These are phyloP conservation scores for Earliella scabrosa DNA, from an alignment of 1,284 basidiomycete species.

Conservation along the genomic window DNA sequence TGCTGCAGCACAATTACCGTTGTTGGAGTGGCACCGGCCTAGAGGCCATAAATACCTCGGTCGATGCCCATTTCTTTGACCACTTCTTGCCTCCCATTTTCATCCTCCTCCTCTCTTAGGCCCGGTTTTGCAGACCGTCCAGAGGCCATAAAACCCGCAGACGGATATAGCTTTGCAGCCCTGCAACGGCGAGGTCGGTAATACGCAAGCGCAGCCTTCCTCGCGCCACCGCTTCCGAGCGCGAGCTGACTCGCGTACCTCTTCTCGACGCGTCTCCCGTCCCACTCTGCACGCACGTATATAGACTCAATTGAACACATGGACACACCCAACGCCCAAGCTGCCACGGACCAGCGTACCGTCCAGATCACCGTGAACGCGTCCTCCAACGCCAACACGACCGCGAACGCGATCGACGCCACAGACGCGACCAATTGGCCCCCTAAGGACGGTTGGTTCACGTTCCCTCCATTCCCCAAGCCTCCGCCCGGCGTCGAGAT, in stretches of 20 bases:
- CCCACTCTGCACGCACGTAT: too few species aligned
- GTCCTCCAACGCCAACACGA: background rate
- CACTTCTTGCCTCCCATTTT: background rate
- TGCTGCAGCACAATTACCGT: constrained; percentile 2
- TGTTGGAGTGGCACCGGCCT: background rate
- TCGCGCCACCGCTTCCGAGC: too few species aligned
- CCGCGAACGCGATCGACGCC: background rate
- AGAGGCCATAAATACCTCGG: background rate
- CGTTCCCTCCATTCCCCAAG: constrained; percentile 66
- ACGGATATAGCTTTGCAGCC: too few species aligned
- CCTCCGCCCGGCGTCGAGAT: constrained; percentile 56
- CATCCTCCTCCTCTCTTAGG: too few species aligned
- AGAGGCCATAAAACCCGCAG: too few species aligned
- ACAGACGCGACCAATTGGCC: background rate
- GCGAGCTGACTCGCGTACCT: too few species aligned
- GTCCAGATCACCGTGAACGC: background rate
- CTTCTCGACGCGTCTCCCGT: too few species aligned
- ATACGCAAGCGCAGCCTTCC: too few species aligned
- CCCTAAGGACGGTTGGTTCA: constrained; percentile 22
- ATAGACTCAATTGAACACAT: too few species aligned
- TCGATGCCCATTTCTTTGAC: background rate
- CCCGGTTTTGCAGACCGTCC: too few species aligned
- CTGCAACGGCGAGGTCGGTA: too few species aligned
- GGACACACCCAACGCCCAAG: background rate
- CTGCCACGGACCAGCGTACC: too few species aligned